These are phyloP conservation scores for Colletotrichum shisoi DNA, from an alignment of 2,329 filamentous ascomycete species.

Conservation along the genomic window DNA sequence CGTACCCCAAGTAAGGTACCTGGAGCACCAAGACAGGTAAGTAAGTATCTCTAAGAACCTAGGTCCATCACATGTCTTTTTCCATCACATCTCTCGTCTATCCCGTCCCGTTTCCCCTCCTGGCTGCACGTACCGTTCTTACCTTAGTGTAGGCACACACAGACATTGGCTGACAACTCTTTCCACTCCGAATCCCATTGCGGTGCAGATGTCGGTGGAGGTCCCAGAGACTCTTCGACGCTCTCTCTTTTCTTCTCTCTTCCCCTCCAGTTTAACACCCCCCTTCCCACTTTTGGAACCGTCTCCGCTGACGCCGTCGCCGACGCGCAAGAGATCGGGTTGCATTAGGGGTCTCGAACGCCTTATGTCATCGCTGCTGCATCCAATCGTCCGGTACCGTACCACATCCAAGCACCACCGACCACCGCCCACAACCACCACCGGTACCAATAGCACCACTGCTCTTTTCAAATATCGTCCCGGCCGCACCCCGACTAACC, in stretches of 20 bases:
- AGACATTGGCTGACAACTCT: constrained; percentile 19
- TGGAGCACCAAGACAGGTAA: too few species aligned
- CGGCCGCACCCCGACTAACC: constrained; percentile 18
- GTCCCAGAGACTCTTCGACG: constrained; percentile 26
- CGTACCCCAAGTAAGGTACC: too few species aligned
- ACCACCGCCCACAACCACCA: constrained; percentile 24
- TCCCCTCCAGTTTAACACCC: constrained; percentile 3
- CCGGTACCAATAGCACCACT: constrained; percentile 20
- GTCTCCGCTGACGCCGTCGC: constrained; percentile 33
- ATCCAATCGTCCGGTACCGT: constrained; percentile 38
- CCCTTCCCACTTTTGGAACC: constrained; percentile 11
- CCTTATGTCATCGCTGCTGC: constrained; percentile 39
- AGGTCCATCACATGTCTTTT: constrained; percentile 38
- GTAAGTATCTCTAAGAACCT: constrained; percentile 6
- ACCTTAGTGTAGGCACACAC: not conserved
- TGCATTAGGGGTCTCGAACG: constrained; percentile 31
- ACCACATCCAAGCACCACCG: constrained; percentile 25
- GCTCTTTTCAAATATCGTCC: constrained; percentile 29
- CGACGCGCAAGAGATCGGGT: constrained; percentile 27
- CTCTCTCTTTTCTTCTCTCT: not conserved
- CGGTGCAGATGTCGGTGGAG: constrained; percentile 25
- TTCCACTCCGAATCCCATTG: constrained; percentile 17
- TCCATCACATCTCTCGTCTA: constrained; percentile 15
- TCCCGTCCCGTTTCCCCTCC: constrained; percentile 19
- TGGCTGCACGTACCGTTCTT: constrained; percentile 13